Evolutionary conservation across 345 rosid species (phyloP), one percentile per base, ranked within the genome.

Genomic region (Rhizophora mangle): DNA sequence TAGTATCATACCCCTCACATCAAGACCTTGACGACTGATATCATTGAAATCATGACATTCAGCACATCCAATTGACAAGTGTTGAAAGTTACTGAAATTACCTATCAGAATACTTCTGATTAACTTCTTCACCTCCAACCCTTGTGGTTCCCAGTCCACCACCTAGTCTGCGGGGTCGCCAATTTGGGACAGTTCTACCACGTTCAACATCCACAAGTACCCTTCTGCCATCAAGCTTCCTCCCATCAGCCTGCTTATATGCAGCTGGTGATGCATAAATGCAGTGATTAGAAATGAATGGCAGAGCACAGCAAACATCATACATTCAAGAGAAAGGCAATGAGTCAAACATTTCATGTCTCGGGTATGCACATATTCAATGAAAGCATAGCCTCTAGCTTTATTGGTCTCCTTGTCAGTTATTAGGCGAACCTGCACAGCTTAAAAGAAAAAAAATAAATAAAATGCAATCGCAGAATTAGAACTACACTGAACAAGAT

Each of bases 171-270:
- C 98, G 98, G 39, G 99, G 99, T 47, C 99, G 89, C 99, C 98
- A 95, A 81, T 95, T 95, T n/a, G 99, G 99, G 49, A 95, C 99
- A 36, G 99, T 95, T 79, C 98, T 84, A 74, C 99, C 96, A 36
- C 98, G 93, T 78, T 95, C 98, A 64, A 95, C 99, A 82, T 95
- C 99, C 64, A 95, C 98, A 75, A 95, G 91, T 70, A 95, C 99
- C 82, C 98, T 95, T 84, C 94, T 86, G 21, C 96, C 96, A 72
- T 95, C 99, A 84, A 95, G 84, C 85, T 95, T 95, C 85, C 86
- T 84, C 74, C 98, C 99, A 86, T 95, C 99, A 72, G 96, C 99
- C 86, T 95, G 99, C 76, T 95, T 95, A 80, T 92, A 95, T 54
- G 99, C 97, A 88, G 86, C 98, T 95, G 84, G 64, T 71, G 31